phyloP scores from a whole-genome alignment of 2,329 filamentous ascomycete species.

The Fusarium subglutinans region DNA sequence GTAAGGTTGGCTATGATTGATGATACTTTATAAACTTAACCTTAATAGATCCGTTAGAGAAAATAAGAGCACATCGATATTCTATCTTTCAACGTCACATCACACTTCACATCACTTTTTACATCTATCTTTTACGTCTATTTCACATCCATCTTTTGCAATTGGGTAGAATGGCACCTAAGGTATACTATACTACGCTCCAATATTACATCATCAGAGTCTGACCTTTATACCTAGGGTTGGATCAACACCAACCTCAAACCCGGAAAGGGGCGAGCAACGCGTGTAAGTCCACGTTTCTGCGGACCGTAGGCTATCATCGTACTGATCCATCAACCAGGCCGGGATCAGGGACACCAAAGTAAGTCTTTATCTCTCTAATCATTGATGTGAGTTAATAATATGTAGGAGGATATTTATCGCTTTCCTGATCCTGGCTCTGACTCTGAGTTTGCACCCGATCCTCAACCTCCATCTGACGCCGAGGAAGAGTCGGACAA shows the following conservation, averaged over 20 bases:
- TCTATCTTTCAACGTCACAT: no score
- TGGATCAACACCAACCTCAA: background rate
- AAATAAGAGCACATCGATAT: no score
- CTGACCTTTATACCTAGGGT: background rate
- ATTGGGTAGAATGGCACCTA: background rate
- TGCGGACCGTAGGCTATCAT: background rate
- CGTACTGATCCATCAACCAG: no score
- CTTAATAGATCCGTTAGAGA: background rate
- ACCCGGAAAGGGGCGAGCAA: background rate
- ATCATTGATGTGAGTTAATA: no score
- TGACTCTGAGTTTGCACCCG: background rate
- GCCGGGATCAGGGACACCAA: no score
- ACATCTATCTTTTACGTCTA: no score
- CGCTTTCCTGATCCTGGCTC: background rate
- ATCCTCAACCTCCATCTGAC: no score
- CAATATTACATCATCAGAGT: background rate
- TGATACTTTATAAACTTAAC: background rate
- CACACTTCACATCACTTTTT: no score
- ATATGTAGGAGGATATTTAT: no score
- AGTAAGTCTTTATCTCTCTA: no score
- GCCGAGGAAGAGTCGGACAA: no score
- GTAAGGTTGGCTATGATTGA: background rate
- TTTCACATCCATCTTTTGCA: no score
- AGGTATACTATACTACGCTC: background rate
- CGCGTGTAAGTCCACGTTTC: background rate